Base-by-base conservation (phyloP, 1,284 basidiomycete species). In the Ceratobasidium sp. region DNA sequence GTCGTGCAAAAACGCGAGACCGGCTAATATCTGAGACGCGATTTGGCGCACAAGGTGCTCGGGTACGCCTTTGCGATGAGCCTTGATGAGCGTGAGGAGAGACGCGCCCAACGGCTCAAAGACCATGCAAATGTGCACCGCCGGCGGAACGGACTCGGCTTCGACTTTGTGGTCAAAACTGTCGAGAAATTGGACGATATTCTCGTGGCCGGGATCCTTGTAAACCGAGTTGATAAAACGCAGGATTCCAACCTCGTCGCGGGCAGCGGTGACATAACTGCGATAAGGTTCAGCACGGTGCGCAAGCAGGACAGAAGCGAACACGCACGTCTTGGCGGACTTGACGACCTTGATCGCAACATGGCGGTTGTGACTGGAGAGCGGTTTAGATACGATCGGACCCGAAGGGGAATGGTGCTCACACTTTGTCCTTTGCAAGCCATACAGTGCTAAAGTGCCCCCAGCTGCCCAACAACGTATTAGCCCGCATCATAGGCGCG, bases 341-440 rank as follows among this genome's bases (percentile, higher is more conserved):
- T 99, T 99, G 82, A 99, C 97, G 79, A 99, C 95, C 83, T 99
- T 99, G 82, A 99, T 91, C 8, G 97, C 97, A 78, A 99, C 98
- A 83, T 99, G 98, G 54, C 95, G 93, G 79, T 94, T 91, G 82
- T 93, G 87, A 48, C 65, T 68, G 51, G 13, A 41, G 29, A 5
- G 31, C 19, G 29, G 29, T 66, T 34, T 48, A 43, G 22, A 9
- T 31, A 14, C 13, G 16, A 48, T 14, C 29, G 27, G 22, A 4
- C 63, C 7, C 22, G 14, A 29, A 27, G 43, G 41, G 48, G 13
- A 11, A 19, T n/a, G 3, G 1, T 22, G 56, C 65, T 68, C 51
- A 68, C 95, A 89, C 91, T 81, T 86, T 87, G 82, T 97, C 95
- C 79, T 89, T 90, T 34, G 94, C 94, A 0, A 97, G 86, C 95